These are phyloP conservation scores for Aphanomyces astaci DNA, from an alignment of 352 stramenopile species.

Conservation along the genomic window DNA sequence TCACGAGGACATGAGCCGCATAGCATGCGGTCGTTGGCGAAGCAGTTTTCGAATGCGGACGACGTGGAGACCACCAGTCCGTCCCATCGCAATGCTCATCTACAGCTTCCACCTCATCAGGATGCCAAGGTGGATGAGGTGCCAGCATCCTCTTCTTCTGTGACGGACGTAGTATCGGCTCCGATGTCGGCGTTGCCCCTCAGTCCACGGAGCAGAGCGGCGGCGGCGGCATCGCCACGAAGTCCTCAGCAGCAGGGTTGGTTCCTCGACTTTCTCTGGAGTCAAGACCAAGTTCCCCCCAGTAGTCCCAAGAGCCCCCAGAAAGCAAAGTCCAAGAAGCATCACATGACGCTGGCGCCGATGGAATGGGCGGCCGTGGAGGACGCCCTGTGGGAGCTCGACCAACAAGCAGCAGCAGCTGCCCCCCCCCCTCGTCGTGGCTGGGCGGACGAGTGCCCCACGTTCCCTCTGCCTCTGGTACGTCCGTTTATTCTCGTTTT, in stretches of 20 bases:
- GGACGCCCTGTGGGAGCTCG: slow-evolving; percentile 3
- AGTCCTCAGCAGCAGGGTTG: not conserved
- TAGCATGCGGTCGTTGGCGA: not conserved
- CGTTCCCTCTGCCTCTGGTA: not conserved
- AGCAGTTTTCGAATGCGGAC: not conserved
- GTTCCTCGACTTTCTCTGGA: slow-evolving; percentile 8
- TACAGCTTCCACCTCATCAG: too few relatives aligned
- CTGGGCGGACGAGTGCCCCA: not conserved
- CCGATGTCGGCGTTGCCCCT: not conserved
- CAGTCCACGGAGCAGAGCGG: not conserved
- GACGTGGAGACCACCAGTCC: not conserved
- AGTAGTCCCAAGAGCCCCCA: not conserved
- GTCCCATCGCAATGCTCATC: too few relatives aligned
- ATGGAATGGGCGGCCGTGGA: slow-evolving; percentile 8
- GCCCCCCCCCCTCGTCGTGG: not conserved
- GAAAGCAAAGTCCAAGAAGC: not conserved
- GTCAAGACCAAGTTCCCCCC: not conserved
- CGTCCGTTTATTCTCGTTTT: not conserved
- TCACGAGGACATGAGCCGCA: not conserved
- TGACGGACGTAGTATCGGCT: not conserved
- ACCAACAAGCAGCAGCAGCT: not conserved
- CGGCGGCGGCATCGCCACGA: not conserved
- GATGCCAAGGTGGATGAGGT: not conserved
- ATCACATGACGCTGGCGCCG: slow-evolving; percentile 2
- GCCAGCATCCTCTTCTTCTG: not conserved